These are phyloP conservation scores for Myriosclerotinia duriaeana DNA, from an alignment of 2,329 filamentous ascomycete species.

Conservation along the genomic window DNA sequence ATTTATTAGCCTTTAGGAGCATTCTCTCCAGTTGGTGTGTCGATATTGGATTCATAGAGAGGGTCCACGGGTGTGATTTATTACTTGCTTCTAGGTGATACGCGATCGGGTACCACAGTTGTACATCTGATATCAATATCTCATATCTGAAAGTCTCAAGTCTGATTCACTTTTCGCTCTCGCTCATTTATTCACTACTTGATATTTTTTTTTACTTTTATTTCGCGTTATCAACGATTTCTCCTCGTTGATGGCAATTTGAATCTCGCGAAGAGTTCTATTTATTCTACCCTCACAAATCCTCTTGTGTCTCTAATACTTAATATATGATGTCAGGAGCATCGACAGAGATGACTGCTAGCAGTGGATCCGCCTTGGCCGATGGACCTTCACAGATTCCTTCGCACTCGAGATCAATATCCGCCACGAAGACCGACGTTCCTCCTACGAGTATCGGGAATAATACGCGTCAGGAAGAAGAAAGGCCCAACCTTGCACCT, in stretches of 20 bases:
- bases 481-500: slow-evolving; percentile 9
- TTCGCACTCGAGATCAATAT: slow-evolving; percentile 5
- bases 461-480: neutral
- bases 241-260: neutral
- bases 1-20: neutral
- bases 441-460: neutral
- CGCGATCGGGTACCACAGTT: neutral
- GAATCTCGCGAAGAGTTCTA: neutral
- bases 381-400: neutral
- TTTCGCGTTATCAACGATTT: neutral
- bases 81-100: neutral
- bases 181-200: neutral
- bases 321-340: slow-evolving; percentile 3
- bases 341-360: slow-evolving; percentile 12
- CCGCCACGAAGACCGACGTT: neutral
- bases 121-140: neutral
- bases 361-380: neutral
- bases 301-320: slow-evolving; percentile 5
- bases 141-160: neutral
- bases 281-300: neutral
- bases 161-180: neutral
- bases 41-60: neutral
- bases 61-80: too few species aligned
- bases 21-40: slow-evolving; percentile 6
- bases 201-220: neutral